Evolutionary conservation across 2,329 filamentous ascomycete species (phyloP), one percentile per base, ranked within the genome.

Genomic region (Fusarium temperatum): DNA sequence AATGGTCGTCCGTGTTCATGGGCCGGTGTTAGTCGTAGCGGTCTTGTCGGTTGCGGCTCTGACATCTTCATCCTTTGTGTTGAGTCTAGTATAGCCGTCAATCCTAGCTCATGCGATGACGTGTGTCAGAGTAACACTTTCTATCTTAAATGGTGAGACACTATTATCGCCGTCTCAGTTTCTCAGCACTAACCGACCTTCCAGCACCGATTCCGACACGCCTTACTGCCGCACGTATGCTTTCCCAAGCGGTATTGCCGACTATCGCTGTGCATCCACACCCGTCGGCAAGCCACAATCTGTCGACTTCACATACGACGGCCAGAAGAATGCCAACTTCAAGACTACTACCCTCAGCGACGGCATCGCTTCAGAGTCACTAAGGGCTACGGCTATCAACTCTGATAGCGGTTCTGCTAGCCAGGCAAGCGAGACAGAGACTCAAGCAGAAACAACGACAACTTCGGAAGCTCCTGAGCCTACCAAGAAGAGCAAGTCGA

Each of bases 141-240:
- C 35, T 26, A 65, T 12, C 13, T 66, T 4, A 2, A 30, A 30
- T 66, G 63, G 63, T 66, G 32, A 35, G 54, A 35, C 17, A 20
- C 6, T 15, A 53, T 13, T 15, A 8, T 36, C n/a, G 12, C 17
- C 1, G 9, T 15, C 0, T 36, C 7, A 11, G 10, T 6, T 5
- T 53, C n/a, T 3, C 6, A 22, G 13, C 2, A 1, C 41, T 58
- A 1, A 58, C 10, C 3, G 0, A 1, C 2, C 8, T 22, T 26
- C 0, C 2, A 66, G 63, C 24, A 66, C 63, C 2, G 2, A 65
- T 2, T 30, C 35, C 5, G 41, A 66, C 0, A 18, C 5, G 2
- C 63, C 63, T 10, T 57, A 41, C 1, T 66, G 63, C 2, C 63
- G 63, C n/a, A 66, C 63, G 1, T 66, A 66, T n/a, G 8, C 5